Percentiles rank a stretch among this genome's conserved stretches.
Evolutionary conservation across 1,139 yeast species (phyloP).

Genomic region (Pneumocystis oryctolagi): DNA sequence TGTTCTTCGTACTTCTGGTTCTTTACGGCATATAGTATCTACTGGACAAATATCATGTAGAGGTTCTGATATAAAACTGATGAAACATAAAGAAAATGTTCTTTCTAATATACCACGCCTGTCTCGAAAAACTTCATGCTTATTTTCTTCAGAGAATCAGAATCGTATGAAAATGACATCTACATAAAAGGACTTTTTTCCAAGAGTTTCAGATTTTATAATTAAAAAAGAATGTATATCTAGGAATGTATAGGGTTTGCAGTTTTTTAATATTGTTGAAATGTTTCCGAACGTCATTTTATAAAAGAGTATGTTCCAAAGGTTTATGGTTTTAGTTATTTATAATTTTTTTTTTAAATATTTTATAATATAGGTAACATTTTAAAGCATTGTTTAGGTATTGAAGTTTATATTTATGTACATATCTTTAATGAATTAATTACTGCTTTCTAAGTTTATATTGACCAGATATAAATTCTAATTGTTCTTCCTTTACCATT

Average conservation of each 20-base stretch:
- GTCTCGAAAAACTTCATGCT: background rate
- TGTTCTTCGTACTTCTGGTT: background rate
- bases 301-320: background rate
- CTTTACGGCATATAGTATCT: background rate
- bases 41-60: background rate
- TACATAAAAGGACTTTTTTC: background rate
- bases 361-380: background rate
- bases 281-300: background rate
- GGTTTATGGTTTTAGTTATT: background rate
- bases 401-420: background rate
- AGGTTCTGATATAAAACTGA: background rate
- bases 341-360: background rate
- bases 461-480: conserved; percentile 22
- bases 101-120: background rate
- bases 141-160: background rate
- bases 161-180: background rate
- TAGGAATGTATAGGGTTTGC: background rate
- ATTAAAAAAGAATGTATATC: background rate
- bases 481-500: conserved; percentile 33
- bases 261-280: background rate
- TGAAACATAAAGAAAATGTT: background rate
- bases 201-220: background rate
- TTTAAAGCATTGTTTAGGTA: background rate
- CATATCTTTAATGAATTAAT: background rate
- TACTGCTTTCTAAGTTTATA: conserved; percentile 20